Base-by-base conservation (phyloP, 352 stramenopile species). In the Phytophthora meadii region DNA sequence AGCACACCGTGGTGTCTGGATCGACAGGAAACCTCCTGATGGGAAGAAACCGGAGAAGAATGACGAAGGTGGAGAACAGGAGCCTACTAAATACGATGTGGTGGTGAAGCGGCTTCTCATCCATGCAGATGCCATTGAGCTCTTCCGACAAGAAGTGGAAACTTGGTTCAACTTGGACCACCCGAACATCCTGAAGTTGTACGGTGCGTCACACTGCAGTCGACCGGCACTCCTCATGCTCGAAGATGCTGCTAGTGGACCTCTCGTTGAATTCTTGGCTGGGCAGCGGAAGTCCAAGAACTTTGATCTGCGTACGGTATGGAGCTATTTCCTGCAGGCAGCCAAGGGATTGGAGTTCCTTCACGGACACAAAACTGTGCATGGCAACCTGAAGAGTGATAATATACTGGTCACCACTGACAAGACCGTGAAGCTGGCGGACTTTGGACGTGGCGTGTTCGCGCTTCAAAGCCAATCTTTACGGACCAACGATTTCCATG, bases 291-390 rank as follows among this genome's bases (percentile, higher is more conserved):
- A 54, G 37, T 15, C 10, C 10, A 41, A 54, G 14, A 50, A n/a
- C 12, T 11, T 48, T 12, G 24, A 45, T 6, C 25, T 4, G 5
- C 19, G 11, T 34, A 10, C 5, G 34, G 44, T 68, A 6, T 68
- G 46, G 49, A 30, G 28, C 1, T 30, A 54, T 9, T 56, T 72
- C 12, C 36, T 57, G 0, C 41, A 75, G 40, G 56, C 66, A 2
- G 48, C 55, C 3, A 1, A 54, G 6, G 87, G 78, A 0, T 54
- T 95, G 4, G 12, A 53, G 27, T 92, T 73, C 50, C 52, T 95
- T 10, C 84, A 93, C 49, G 12, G 44, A 3, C 34, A 53, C 1
- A 46, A 54, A 11, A 61, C 58, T 12, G 47, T 65, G 10, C 65
- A 73, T 9, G 44, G 65, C 34, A 65, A 73, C 17, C 22, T 73